Conservation (phyloP, 2,329 filamentous ascomycete genomes). For the Fulvia fulva region DNA sequence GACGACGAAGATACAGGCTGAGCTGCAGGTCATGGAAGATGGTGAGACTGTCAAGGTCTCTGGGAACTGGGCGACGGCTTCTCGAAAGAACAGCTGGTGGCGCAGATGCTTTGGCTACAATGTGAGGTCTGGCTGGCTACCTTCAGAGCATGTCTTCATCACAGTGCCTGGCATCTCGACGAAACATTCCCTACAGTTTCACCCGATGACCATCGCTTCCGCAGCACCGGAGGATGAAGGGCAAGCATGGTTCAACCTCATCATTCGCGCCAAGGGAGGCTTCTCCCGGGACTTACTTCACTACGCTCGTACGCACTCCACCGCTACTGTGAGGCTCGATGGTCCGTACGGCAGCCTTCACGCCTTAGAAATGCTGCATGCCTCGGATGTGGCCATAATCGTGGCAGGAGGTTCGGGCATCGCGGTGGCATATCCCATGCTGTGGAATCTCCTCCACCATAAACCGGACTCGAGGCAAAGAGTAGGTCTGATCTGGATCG, state of each 20-base stretch:
- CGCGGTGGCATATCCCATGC: constrained; percentile 59
- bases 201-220: constrained; percentile 65
- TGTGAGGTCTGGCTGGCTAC: constrained; percentile 49
- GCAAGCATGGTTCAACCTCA: constrained; percentile 53
- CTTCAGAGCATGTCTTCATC: constrained; percentile 62
- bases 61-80: constrained; percentile 40
- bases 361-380: constrained; percentile 51
- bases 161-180: constrained; percentile 53
- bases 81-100: neutral
- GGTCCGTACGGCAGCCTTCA: constrained; percentile 61
- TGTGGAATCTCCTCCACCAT: constrained; percentile 43
- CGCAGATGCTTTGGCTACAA: constrained; percentile 27
- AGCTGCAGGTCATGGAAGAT: constrained; percentile 53
- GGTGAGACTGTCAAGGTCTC: constrained; percentile 52
- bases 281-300: constrained; percentile 56
- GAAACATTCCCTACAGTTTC: constrained; percentile 55
- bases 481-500: constrained; percentile 54
- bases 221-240: constrained; percentile 46
- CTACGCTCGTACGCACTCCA: constrained; percentile 45
- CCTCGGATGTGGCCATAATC: constrained; percentile 49
- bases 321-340: constrained; percentile 53
- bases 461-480: constrained; percentile 1
- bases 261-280: constrained; percentile 58
- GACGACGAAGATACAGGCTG: constrained; percentile 46
- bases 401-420: constrained; percentile 63